phyloP scores from a whole-genome alignment of 139 green algal genomes.

The Auxenochlorella pyrenoidosa region DNA sequence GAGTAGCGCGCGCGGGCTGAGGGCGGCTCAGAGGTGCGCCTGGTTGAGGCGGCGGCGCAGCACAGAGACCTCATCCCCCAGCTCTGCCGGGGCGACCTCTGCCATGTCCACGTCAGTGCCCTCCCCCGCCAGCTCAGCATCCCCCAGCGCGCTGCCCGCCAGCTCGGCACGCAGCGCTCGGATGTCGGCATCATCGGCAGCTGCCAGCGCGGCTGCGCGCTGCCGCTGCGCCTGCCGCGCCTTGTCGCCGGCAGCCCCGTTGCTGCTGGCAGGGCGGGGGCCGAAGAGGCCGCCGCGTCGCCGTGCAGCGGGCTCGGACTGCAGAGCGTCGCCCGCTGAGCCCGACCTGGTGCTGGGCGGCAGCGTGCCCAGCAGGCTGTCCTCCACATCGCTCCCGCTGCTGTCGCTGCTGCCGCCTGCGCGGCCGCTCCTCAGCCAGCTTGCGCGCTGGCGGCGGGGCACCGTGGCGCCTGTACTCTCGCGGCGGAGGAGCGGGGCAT shows the following conservation, averaged over 20 bases:
- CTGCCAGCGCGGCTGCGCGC: not conserved
- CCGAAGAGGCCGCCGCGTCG: not conserved
- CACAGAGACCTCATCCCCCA: too few species aligned
- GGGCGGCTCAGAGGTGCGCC: too few species aligned
- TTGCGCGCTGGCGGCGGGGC: not conserved
- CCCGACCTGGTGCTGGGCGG: not conserved
- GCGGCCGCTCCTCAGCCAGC: not conserved
- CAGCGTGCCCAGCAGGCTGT: conserved; percentile 16
- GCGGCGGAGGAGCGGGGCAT: too few species aligned
- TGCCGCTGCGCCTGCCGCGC: not conserved
- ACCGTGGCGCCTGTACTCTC: not conserved
- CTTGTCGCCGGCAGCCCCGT: not conserved
- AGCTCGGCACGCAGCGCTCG: not conserved
- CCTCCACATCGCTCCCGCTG: conserved; percentile 9
- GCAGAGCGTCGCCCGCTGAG: not conserved
- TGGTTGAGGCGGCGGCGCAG: too few species aligned
- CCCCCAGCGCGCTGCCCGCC: not conserved
- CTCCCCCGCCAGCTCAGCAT: too few species aligned
- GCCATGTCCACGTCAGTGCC: too few species aligned
- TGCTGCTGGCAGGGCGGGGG: not conserved
- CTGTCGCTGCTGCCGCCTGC: not conserved
- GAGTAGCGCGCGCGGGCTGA: too few species aligned
- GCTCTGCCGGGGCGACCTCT: too few species aligned
- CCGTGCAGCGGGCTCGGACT: not conserved
- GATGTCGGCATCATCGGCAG: not conserved